A percentile compares a stretch with the other conserved stretches of the same genome.
Conservation (phyloP, 164 flowering plant genomes). For the Houttuynia cordata region DNA sequence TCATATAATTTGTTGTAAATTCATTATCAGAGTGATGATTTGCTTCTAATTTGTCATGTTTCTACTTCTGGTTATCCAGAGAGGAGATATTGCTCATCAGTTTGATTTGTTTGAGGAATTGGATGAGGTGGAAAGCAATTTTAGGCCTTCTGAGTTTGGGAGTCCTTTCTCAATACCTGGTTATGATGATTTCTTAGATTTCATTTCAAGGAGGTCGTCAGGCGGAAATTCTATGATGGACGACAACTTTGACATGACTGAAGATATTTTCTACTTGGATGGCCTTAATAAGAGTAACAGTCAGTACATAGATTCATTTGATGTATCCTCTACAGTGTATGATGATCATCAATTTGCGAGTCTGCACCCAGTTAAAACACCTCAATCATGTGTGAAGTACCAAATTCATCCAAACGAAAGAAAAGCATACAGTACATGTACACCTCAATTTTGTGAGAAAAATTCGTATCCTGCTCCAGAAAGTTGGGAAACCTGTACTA, state of each 20-base stretch:
- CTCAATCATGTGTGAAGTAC: slow-evolving; percentile 4
- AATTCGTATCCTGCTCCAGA: slow-evolving; percentile 1
- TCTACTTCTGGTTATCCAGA: slow-evolving; percentile 17
- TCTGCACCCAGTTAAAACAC: not conserved
- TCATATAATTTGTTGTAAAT: no score
- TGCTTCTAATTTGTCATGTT: slow-evolving; percentile 4
- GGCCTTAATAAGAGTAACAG: slow-evolving; percentile 2
- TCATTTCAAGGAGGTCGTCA: slow-evolving; percentile 15
- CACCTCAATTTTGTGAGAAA: slow-evolving; percentile 1
- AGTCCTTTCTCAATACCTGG: slow-evolving; percentile 10
- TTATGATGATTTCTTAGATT: slow-evolving; percentile 5
- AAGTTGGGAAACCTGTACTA: slow-evolving; percentile 5
- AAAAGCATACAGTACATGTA: slow-evolving; percentile 2
- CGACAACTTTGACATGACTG: slow-evolving; percentile 1
- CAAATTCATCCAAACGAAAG: slow-evolving; percentile 1
- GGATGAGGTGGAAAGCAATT: slow-evolving; percentile 31
- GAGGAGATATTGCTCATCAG: slow-evolving; percentile 6
- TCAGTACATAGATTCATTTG: slow-evolving; percentile 1
- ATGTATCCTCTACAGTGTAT: not conserved
- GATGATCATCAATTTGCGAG: not conserved
- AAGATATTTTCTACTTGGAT: slow-evolving; percentile 1
- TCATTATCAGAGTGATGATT: not conserved
- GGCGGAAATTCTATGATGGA: slow-evolving; percentile 8
- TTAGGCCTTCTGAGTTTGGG: slow-evolving; percentile 10
- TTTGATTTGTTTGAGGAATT: slow-evolving; percentile 29